Evolutionary conservation across 164 flowering plant species (phyloP), one percentile per base, ranked within the genome.

Genomic region (Santalum album): DNA sequence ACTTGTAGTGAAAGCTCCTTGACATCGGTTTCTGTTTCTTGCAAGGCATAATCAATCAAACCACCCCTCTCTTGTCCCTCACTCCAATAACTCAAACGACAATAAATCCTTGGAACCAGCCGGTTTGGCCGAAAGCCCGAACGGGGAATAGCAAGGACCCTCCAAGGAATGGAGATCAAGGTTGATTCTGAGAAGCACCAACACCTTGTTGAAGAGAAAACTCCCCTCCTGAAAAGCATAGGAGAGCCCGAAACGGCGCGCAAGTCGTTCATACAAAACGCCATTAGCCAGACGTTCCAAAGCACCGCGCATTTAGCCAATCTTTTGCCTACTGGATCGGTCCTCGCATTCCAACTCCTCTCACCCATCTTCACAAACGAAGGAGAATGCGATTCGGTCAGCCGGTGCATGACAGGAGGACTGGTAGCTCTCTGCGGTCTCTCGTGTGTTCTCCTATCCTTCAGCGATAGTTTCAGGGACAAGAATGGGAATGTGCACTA

Each of bases 241-340:
- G 15, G 50, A 46, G 25, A 40, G 0, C 73, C 76, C 10, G 66
- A 64, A 23, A 51, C 53, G 42, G 66, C 55, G 3, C 40, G 67
- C 62, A 75, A 52, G 51, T 65, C 57, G 20, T 54, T 60, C 11
- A 61, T 76, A 40, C 84, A 79, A 54, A 69, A 64, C 43, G 87
- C 79, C 24, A 81, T 82, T 40, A 66, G 72, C 52, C 80, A 78
- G 58, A 84, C 87, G 15, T 84, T 78, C 51, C 58, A 70, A 35
- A 76, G 84, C 79, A 76, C 87, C 1, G 84, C 84, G 15, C 74
- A 82, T 59, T 40, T 84, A 24, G 86, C 91, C 45, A 79, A 82
- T 51, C 81, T 78, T 26, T 59, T 82, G 24, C 91, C 87, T 1
- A 84, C 87, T 0, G 87, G 87, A 7, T 57, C 91, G 0, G 84